A percentile compares a stretch with the other conserved stretches of the same genome.
phyloP scores from a whole-genome alignment of 1,284 basidiomycete species.

The Phlebopus sp. region DNA sequence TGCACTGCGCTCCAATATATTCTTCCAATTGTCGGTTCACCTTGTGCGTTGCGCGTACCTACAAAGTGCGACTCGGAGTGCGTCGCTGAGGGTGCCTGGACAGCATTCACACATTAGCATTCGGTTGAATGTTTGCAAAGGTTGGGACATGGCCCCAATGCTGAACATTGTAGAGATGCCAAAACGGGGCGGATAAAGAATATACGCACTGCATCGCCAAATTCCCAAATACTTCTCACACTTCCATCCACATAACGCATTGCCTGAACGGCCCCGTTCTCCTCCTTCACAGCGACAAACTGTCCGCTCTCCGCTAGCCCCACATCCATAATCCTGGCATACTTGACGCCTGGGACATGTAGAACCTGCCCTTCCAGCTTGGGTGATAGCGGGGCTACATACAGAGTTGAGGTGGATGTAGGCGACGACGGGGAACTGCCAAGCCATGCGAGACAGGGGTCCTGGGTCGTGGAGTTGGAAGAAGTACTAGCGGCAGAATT shows the following conservation, averaged over 20 bases:
- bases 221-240: constrained; percentile 53
- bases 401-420: constrained; percentile 35
- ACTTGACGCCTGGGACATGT: constrained; percentile 44
- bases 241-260: constrained; percentile 47
- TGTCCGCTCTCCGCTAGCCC: constrained; percentile 47
- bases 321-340: constrained; percentile 50
- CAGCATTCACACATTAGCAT: constrained; percentile 7
- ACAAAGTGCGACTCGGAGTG: constrained; percentile 53
- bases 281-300: constrained; percentile 50
- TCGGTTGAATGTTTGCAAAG: neutral
- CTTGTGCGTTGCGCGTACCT: constrained; percentile 58
- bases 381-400: constrained; percentile 52
- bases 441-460: constrained; percentile 61
- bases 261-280: constrained; percentile 55
- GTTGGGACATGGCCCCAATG: neutral
- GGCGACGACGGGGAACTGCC: constrained; percentile 49
- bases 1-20: constrained; percentile 69
- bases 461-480: constrained; percentile 4
- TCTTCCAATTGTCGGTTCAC: constrained; percentile 62
- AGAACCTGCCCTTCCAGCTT: constrained; percentile 49
- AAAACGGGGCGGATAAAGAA: neutral
- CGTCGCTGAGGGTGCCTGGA: constrained; percentile 38
- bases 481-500: constrained; percentile 40
- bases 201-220: constrained; percentile 52
- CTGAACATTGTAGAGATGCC: no score